Base-by-base conservation (phyloP, 2,329 filamentous ascomycete species). In the Botryosphaeria agaves region DNA sequence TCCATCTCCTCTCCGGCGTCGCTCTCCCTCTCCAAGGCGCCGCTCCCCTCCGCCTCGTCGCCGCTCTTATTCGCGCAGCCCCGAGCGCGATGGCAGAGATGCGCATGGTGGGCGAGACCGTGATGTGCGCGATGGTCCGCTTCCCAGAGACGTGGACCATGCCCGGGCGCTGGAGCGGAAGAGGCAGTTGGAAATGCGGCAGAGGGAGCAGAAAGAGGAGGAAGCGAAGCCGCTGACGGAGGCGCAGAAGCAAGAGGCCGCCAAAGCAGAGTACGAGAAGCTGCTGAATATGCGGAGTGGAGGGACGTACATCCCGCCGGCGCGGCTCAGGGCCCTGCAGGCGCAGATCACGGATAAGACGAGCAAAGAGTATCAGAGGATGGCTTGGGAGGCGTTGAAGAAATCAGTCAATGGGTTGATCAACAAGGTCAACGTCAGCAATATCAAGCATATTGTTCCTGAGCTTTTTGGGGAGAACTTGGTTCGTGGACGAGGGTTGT, bases 321-420 rank as follows among this genome's bases (percentile, higher is more conserved):
- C 87, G 31, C 71, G 83, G 42, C 64, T 98, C 48, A 74, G 84
- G 43, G 87, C 87, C 23, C 69, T 98, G 36, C 89, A 98, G 60
- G 82, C 85, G 31, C 84, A 93, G 56, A 93, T 98, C 53, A 94
- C 84, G 37, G 89, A 98, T 59, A 93, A 92, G 64, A 76, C 70
- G 32, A 91, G 77, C 55, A 91, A 93, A 56, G 89, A 95, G 58
- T 95, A 93, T 51, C 89, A 95, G 66, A 81, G 89, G 45, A 92
- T 98, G 82, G 84, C 85, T 6, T 98, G 89, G 89, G 89, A 98
- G 56, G 87, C 87, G 8, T 62, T 98, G 47, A 98, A 98, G 62
- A 98, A 98, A 64, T 89, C 81, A 29, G 93, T 98, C 58, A 95
- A 98, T 51, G 89, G 89, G 44, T 61, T 98, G 40, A 93, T 98